Evolutionary conservation across 306 rosid genomes (phyloP).

Genomic region (Ceratonia siliqua): DNA sequence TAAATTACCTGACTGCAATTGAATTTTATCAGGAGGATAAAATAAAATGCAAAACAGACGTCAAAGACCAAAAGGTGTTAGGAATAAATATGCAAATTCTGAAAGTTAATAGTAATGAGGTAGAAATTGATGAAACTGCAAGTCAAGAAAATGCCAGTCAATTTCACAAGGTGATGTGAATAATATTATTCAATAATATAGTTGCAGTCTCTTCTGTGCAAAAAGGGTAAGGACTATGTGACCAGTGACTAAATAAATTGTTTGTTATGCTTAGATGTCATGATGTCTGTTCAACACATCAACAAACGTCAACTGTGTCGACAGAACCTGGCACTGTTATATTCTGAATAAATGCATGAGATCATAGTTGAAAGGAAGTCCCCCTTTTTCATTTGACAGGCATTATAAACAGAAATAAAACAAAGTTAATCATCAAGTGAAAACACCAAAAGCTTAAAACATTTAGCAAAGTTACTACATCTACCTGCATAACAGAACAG

Average conservation of each 20-base stretch:
- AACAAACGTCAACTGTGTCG: not conserved
- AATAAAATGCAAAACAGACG: slow-evolving; percentile 12
- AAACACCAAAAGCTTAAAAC: not conserved
- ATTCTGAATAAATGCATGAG: not conserved
- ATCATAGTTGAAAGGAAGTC: slow-evolving; percentile 20
- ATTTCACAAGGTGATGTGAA: slow-evolving; percentile 16
- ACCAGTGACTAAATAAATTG: slow-evolving; percentile 19
- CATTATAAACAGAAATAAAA: not conserved
- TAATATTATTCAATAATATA: not conserved
- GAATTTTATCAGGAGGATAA: not conserved
- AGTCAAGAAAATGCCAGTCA: not conserved
- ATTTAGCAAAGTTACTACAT: slow-evolving; percentile 2
- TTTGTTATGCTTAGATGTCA: not conserved
- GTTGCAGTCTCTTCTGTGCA: not conserved
- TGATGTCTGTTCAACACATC: not conserved
- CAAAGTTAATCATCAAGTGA: not conserved
- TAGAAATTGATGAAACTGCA: not conserved
- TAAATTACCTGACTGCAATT: not conserved
- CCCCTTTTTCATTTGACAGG: slow-evolving; percentile 3
- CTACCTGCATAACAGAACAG: slow-evolving; percentile 15
- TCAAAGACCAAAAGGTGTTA: not conserved
- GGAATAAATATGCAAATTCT: not conserved
- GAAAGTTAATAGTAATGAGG: not conserved
- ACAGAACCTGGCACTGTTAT: slow-evolving; percentile 18
- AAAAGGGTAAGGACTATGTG: not conserved